A percentile compares a stretch with the other conserved stretches of the same genome.
Conservation (phyloP, 2,329 filamentous ascomycete genomes). For the Calonectria hawksworthii region DNA sequence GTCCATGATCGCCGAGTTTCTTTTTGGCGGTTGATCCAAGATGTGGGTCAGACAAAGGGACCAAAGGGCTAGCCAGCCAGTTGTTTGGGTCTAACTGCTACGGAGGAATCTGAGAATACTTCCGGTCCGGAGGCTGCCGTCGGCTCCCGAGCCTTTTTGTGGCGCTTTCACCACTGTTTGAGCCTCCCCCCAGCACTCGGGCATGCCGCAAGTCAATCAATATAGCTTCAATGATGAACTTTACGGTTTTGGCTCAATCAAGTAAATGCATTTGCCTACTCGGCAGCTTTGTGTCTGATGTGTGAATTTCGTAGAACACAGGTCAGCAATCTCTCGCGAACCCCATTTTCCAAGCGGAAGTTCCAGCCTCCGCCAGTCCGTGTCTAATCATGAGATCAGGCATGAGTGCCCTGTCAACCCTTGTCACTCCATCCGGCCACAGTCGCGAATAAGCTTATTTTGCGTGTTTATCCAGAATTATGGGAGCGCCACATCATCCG, state of each 20-base stretch:
- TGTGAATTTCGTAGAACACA: not conserved
- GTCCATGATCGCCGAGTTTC: constrained; percentile 1
- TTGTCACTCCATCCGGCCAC: not conserved
- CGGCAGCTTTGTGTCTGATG: not conserved
- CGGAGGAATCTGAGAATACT: not conserved
- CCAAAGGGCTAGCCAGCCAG: not conserved
- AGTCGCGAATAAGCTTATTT: not conserved
- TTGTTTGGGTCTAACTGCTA: not conserved
- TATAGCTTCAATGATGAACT: not conserved
- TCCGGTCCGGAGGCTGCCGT: not conserved
- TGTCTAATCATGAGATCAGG: not conserved
- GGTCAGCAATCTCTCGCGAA: no score
- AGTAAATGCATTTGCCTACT: not conserved
- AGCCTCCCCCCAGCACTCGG: not conserved
- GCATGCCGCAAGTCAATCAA: not conserved
- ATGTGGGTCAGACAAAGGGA: constrained; percentile 1
- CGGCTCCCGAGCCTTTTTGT: not conserved
- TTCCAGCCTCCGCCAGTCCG: not conserved
- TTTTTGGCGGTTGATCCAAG: not conserved
- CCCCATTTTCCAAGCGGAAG: not conserved
- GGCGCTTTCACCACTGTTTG: not conserved
- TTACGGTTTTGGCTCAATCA: not conserved
- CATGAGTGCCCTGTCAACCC: not conserved
- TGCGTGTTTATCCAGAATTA: not conserved
- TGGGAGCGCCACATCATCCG: not conserved